Evolutionary conservation across 2,329 filamentous ascomycete genomes (phyloP), one percentile per base, ranked within the genome.

Genomic region (Hymenotorrendiella dingleyae): DNA sequence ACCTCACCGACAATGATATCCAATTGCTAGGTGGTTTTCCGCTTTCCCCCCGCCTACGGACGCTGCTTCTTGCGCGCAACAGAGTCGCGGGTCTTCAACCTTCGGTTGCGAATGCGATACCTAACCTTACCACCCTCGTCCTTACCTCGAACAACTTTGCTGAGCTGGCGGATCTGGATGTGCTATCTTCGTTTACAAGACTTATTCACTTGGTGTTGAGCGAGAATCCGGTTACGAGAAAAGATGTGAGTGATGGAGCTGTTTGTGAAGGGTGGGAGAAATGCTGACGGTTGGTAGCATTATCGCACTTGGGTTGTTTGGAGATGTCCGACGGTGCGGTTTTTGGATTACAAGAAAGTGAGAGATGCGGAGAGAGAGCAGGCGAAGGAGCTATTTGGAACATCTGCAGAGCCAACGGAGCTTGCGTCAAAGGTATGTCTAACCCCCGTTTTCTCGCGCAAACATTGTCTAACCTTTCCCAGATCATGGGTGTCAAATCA

Each of bases 1-100:
- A 98, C 70, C 83, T 98, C 60, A 97, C 93, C 66, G 93, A 98
- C 73, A 98, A 98, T 67, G 90, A 96, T 67, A 91, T 98, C 60
- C 80, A 86, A 56, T 73, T 84, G 37, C 78, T 98, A 51, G 84
- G 82, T 53, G 96, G 96, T 70, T 95, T 98, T 64, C 93, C 93
- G 3, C 80, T 94, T 38, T 91, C 86, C 43, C 90, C 88, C 34
- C 85, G 93, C 55, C 74, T 97, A 58, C 85, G 80, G 56, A 94
- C 88, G 16, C 78, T 98, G 30, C 80, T 98, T 36, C 78, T 95
- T 42, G 89, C 89, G 41, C 82, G 89, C 52, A 98, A 98, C 68
- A 84, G 93, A 55, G 76, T 98, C 61, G 72, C 82, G 45, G 79
- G 76, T 59, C 90, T 98, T 61, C 87, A 95, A 64, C 72, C 83